These are phyloP conservation scores for Phytophthora litchii DNA, from an alignment of 352 stramenopile genomes.

Conservation along the genomic window DNA sequence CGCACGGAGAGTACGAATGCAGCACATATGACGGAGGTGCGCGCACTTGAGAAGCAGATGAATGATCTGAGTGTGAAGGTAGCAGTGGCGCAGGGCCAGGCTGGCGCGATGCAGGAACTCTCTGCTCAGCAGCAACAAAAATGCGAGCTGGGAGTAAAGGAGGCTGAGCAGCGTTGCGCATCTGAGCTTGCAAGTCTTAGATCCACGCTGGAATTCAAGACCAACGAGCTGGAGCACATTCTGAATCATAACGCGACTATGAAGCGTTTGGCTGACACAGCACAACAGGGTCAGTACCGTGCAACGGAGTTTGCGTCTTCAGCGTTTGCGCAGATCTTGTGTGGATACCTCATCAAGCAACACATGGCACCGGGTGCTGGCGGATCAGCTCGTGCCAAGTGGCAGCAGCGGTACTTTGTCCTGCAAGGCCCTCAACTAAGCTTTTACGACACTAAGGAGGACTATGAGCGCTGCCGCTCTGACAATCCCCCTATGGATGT, in stretches of 20 bases:
- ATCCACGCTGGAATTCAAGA: constrained; percentile 86
- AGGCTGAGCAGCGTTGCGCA: constrained; percentile 76
- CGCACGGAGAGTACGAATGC: constrained; percentile 76
- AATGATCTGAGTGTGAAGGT: constrained; percentile 87
- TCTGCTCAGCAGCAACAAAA: constrained; percentile 80
- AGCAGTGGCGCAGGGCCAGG: constrained; percentile 78
- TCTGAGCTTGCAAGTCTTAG: constrained; percentile 68
- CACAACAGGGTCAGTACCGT: constrained; percentile 85
- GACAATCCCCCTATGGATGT: constrained; percentile 86
- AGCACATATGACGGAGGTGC: constrained; percentile 79
- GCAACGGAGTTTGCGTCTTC: constrained; percentile 84
- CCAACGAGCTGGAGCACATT: constrained; percentile 87
- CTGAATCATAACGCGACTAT: constrained; percentile 89
- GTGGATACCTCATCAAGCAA: constrained; percentile 89
- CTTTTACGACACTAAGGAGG: constrained; percentile 88
- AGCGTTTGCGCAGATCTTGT: constrained; percentile 70
- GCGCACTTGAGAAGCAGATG: constrained; percentile 78
- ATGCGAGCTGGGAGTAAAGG: constrained; percentile 73
- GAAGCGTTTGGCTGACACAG: constrained; percentile 83
- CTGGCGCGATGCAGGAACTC: constrained; percentile 83
- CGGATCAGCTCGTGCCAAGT: constrained; percentile 59
- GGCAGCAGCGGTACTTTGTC: constrained; percentile 90
- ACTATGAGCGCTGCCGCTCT: constrained; percentile 82
- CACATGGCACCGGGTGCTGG: constrained; percentile 54
- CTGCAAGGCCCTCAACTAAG: constrained; percentile 77